Evolutionary conservation across 1,139 yeast genomes (phyloP).

Genomic region (Kurtzmaniella natalensis): DNA sequence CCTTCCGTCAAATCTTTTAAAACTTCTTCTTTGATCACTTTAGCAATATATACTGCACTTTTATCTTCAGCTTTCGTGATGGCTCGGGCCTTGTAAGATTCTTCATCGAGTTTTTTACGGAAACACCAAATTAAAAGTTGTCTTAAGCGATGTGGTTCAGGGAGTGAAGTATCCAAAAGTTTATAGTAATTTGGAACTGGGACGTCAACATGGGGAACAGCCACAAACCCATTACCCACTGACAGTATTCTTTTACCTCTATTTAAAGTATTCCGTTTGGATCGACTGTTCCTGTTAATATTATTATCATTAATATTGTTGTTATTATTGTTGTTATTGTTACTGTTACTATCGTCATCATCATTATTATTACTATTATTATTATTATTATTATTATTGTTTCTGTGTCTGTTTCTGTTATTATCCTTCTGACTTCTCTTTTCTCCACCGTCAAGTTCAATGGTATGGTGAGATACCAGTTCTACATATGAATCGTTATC

Average conservation of each 20-base stretch:
- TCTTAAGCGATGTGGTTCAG: slow-evolving; percentile 72
- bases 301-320: no score
- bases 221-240: slow-evolving; percentile 67
- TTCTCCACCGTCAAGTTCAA: slow-evolving; percentile 4
- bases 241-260: slow-evolving; percentile 75
- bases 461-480: slow-evolving; percentile 27
- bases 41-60: slow-evolving; percentile 51
- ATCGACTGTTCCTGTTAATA: neutral
- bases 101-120: slow-evolving; percentile 42
- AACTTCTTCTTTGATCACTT: slow-evolving; percentile 62
- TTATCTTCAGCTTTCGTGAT: slow-evolving; percentile 23
- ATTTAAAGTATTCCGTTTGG: slow-evolving; percentile 45
- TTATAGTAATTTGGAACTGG: slow-evolving; percentile 55
- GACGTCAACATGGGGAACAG: slow-evolving; percentile 65
- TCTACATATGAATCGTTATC: slow-evolving; percentile 25
- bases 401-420: neutral
- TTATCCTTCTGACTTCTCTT: neutral
- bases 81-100: slow-evolving; percentile 24
- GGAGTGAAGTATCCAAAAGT: slow-evolving; percentile 55
- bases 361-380: neutral
- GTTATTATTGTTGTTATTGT: no score
- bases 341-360: no score
- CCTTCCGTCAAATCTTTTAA: slow-evolving; percentile 57
- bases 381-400: no score
- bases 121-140: slow-evolving; percentile 70